Base-by-base conservation (phyloP, 352 stramenopile species). In the Pythium aristosporum region DNA sequence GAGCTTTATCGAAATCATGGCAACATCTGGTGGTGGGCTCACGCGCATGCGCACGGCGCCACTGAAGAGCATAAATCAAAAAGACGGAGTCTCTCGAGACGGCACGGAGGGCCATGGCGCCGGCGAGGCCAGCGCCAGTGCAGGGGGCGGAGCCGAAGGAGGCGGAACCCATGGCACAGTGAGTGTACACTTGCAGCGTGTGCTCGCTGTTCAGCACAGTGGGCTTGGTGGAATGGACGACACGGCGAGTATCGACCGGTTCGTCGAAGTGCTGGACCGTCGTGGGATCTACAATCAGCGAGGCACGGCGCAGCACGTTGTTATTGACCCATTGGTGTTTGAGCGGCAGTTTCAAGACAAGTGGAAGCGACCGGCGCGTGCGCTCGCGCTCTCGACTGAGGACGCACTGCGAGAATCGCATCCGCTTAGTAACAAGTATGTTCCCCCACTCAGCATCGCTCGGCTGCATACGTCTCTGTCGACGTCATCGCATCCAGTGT, bases 301-400 rank as follows among this genome's bases (percentile, higher is more conserved):
- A 1, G 57, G 47, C 18, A 39, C 54, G n/a, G 72, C 74, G 7
- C 82, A 91, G 48, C 71, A 84, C 32, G 56, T 89, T 11, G 65
- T 85, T 5, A 55, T 84, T 3, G 80, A 91, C 28, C 80, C 78
- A 5, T 52, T 87, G n/a, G 42, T 91, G 10, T 65, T 79, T 9
- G 80, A 91, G 2, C 54, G 61, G 25, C 59, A 61, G n/a, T 89
- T 89, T 51, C 80, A 89, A 62, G 72, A 81, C 36, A 91, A 88
- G 36, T 89, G 82, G 74, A 65, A 41, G 54, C 51, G 46, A 0
- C 49, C 52, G 2, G 39, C 42, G 1, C 20, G 57, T 15, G 59
- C 30, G 5, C 65, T 21, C 74, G 65, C 51, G 20, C 58, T 51
- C 69, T 89, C 82, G 2, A 72, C 65, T 16, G 80, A 89, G 16